phyloP scores from a whole-genome alignment of 441 rosid species.

The Euphorbia schlechtendalii region DNA sequence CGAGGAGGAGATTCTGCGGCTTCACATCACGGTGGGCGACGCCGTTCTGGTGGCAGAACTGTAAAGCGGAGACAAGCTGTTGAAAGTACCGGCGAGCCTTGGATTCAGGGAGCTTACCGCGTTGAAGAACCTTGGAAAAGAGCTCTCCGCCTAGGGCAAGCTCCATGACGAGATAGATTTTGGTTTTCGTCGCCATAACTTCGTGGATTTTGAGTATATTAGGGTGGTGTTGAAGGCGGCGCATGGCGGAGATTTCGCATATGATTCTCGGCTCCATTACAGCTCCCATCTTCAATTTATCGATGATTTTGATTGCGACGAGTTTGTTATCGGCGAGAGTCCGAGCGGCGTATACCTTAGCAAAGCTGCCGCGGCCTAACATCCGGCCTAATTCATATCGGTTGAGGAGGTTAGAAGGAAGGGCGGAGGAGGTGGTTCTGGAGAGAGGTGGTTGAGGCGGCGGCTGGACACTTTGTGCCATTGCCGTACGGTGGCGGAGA shows the following conservation, averaged over 20 bases:
- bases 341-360: slow-evolving; percentile 56
- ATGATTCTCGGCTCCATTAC: slow-evolving; percentile 60
- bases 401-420: slow-evolving; percentile 38
- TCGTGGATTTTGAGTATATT: slow-evolving; percentile 74
- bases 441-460: slow-evolving; percentile 7
- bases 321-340: slow-evolving; percentile 37
- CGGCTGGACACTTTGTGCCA: slow-evolving; percentile 18
- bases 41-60: slow-evolving; percentile 71
- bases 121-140: slow-evolving; percentile 38
- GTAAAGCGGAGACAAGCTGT: slow-evolving; percentile 67
- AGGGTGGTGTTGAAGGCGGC: slow-evolving; percentile 65
- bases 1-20: slow-evolving; percentile 78
- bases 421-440: slow-evolving; percentile 13
- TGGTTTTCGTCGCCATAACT: slow-evolving; percentile 79
- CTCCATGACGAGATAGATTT: slow-evolving; percentile 77
- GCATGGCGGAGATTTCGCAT: slow-evolving; percentile 78
- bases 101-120: slow-evolving; percentile 45
- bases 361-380: slow-evolving; percentile 69
- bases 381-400: slow-evolving; percentile 56
- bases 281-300: slow-evolving; percentile 28
- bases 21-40: slow-evolving; percentile 81
- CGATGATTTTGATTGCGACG: slow-evolving; percentile 26
- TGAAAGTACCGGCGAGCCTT: slow-evolving; percentile 60
- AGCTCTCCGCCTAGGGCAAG: slow-evolving; percentile 77
- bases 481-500: slow-evolving; percentile 13